phyloP scores from a whole-genome alignment of 495 filamentous ascomycete genomes.

The Penicillium atrosanguineum region DNA sequence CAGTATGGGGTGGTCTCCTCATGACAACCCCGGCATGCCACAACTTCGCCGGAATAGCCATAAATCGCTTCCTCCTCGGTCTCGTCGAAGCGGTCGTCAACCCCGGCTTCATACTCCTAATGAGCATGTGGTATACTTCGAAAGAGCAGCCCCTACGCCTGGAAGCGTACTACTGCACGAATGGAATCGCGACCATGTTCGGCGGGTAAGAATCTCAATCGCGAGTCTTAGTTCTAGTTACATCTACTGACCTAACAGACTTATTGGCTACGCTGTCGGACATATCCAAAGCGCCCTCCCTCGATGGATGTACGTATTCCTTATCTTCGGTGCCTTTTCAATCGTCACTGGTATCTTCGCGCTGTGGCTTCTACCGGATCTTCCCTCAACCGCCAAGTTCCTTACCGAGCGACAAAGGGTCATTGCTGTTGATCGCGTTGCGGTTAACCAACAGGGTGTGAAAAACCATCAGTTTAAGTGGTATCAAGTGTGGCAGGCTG shows the following conservation, averaged over 20 bases:
- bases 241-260: constrained; percentile 19
- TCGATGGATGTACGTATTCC: constrained; percentile 50
- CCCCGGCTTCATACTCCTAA: constrained; percentile 56
- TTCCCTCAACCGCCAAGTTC: constrained; percentile 45
- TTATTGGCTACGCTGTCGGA: constrained; percentile 55
- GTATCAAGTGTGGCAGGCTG: constrained; percentile 47
- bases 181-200: constrained; percentile 55
- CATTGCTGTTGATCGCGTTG: constrained; percentile 45
- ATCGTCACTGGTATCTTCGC: constrained; percentile 34
- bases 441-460: constrained; percentile 42
- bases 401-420: constrained; percentile 37
- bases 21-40: constrained; percentile 41
- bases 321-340: constrained; percentile 45
- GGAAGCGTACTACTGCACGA: constrained; percentile 54
- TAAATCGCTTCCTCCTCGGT: constrained; percentile 50
- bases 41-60: constrained; percentile 43
- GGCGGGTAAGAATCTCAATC: constrained; percentile 37
- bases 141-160: constrained; percentile 55
- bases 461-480: constrained; percentile 49
- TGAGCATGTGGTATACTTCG: constrained; percentile 56
- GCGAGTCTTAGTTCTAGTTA: background rate
- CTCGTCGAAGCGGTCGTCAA: constrained; percentile 55
- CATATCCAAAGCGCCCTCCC: constrained; percentile 43
- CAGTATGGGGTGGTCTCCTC: constrained; percentile 42
- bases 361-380: constrained; percentile 41